Conservation (phyloP, 1,284 basidiomycete species). For the Ceratobasidium theobromae region DNA sequence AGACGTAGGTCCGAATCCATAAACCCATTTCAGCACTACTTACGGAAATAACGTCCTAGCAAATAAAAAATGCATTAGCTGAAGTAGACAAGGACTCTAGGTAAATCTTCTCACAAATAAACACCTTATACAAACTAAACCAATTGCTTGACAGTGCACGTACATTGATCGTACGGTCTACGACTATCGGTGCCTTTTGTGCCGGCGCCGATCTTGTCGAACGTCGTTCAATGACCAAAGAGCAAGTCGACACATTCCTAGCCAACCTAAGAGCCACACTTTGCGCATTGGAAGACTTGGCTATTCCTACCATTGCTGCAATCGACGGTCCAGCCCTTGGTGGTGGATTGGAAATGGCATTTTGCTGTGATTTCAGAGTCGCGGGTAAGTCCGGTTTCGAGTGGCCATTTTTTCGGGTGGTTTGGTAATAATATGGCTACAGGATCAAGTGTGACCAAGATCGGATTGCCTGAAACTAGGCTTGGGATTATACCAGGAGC, state of each 20-base stretch:
- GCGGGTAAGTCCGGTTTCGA: slow-evolving; percentile 56
- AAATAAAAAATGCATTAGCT: slow-evolving; percentile 21
- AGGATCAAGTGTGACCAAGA: slow-evolving; percentile 66
- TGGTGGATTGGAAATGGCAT: slow-evolving; percentile 83
- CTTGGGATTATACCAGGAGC: slow-evolving; percentile 94
- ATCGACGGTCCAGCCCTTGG: slow-evolving; percentile 93
- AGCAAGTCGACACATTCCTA: slow-evolving; percentile 79
- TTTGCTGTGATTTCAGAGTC: slow-evolving; percentile 87
- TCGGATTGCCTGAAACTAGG: slow-evolving; percentile 80
- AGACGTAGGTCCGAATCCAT: slow-evolving; percentile 61
- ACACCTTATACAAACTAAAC: neutral
- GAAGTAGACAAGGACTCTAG: slow-evolving; percentile 10
- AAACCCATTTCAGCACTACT: no score
- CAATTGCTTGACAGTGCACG: slow-evolving; percentile 55
- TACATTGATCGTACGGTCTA: slow-evolving; percentile 76
- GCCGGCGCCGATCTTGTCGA: slow-evolving; percentile 91
- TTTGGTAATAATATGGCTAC: slow-evolving; percentile 2
- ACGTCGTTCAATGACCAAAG: slow-evolving; percentile 74
- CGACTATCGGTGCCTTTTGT: slow-evolving; percentile 78
- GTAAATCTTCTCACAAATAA: slow-evolving; percentile 1
- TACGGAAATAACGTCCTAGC: neutral
- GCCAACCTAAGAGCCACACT: slow-evolving; percentile 72
- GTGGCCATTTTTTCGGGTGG: neutral
- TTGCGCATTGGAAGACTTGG: slow-evolving; percentile 72
- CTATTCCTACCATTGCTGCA: slow-evolving; percentile 87